Base-by-base conservation (phyloP, 179 eudicot species). In the Vitellaria paradoxa region DNA sequence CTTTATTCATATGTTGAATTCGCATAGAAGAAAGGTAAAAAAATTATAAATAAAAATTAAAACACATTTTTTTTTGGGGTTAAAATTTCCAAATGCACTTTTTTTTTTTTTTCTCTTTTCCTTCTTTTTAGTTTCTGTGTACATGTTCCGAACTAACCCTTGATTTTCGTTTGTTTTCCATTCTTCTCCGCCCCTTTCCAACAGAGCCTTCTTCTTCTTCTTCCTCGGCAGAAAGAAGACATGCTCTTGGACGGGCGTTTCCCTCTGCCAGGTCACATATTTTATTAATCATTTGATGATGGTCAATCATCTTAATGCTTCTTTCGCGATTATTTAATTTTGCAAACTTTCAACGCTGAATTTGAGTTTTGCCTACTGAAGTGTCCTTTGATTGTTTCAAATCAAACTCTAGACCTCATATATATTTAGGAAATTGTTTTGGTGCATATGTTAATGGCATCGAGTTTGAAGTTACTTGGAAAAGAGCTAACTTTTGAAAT, bases 391-490 rank as follows among this genome's bases (percentile, higher is more conserved):
- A 30, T 30, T 30, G 4, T 46, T 18, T 73, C 66, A 59, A 73
- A 4, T 57, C 65, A 42, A 20, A 9, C 49, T 6, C 49, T 55
- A 55, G 5, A 64, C 30, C 15, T 21, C 14, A 24, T 18, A 30
- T 30, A 46, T 10, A n/a, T 17, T 68, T 45, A 45, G 73, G 23
- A 52, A 50, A 47, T 50, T 23, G 9, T 70, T 49, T 52, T 11
- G 5, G 11, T 75, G 59, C 70, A 15, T 63, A 37, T 26, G n/a
- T 65, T 60, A 57, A 69, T 75, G 78, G 82, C 78, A 49, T 66
- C 50, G 20, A 75, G 75, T 47, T 75, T 61, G 62, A 62, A 53
- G 68, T 30, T 69, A 69, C 75, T 70, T 46, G 45, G 23, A 21
- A 75, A 75, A 69, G 46, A 70, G 14, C 56, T 53, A 1, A 47